phyloP scores from a whole-genome alignment of 176 grass and related monocot genomes.

The Bromus sterilis region DNA sequence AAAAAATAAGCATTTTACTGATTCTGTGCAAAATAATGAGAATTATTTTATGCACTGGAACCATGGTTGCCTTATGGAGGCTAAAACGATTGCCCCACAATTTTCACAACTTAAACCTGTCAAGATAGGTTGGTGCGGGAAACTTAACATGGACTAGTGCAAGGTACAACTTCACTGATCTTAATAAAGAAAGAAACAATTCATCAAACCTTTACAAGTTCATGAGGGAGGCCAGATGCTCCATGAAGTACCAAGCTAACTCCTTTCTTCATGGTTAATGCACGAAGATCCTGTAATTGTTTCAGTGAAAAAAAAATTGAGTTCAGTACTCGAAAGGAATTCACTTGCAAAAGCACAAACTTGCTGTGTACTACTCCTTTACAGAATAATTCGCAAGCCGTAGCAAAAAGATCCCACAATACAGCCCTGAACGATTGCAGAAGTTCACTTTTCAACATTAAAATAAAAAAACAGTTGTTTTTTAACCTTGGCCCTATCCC shows the following conservation, averaged over 20 bases:
- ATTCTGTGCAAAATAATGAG: neutral
- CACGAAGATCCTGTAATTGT: slow-evolving; percentile 56
- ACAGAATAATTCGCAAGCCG: neutral
- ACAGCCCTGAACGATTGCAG: neutral
- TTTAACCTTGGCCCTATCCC: neutral
- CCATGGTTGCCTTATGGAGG: neutral
- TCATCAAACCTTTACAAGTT: slow-evolving; percentile 59
- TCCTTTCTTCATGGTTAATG: slow-evolving; percentile 64
- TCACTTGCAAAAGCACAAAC: neutral
- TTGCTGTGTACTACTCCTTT: neutral
- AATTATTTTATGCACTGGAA: neutral
- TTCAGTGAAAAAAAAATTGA: neutral
- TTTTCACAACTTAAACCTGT: neutral
- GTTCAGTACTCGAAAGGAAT: neutral
- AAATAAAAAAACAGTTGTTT: neutral
- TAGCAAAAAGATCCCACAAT: neutral
- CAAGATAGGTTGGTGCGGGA: neutral
- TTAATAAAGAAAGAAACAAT: neutral
- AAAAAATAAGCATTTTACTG: neutral
- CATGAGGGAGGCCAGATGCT: slow-evolving; percentile 70
- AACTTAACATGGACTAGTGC: neutral
- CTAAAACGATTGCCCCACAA: neutral
- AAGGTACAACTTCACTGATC: neutral
- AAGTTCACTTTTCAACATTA: neutral
- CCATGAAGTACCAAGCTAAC: slow-evolving; percentile 92